These are phyloP conservation scores for Mycena floridula DNA, from an alignment of 768 basidiomycete genomes.

Conservation along the genomic window DNA sequence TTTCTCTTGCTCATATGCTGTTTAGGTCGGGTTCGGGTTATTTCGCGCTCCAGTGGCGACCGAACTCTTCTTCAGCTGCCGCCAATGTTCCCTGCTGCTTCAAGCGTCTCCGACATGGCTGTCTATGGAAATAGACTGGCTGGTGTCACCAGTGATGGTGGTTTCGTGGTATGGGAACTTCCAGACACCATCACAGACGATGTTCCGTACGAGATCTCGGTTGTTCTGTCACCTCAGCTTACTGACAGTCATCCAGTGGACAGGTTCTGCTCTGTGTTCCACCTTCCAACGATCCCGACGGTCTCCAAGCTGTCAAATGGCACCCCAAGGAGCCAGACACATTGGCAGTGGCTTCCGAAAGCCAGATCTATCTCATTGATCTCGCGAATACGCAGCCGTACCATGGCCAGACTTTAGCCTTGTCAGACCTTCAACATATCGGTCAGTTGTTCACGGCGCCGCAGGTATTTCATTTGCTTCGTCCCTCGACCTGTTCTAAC, in stretches of 20 bases:
- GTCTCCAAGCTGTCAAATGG: conserved; percentile 82
- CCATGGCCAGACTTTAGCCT: conserved; percentile 59
- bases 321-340: conserved; percentile 78
- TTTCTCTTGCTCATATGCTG: conserved; percentile 3
- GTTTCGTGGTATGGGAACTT: conserved; percentile 85
- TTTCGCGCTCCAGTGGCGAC: conserved; percentile 83
- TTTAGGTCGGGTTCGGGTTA: conserved; percentile 76
- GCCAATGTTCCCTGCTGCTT: conserved; percentile 47
- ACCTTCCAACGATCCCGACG: conserved; percentile 52
- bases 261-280: conserved; percentile 62
- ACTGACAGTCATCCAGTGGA: conserved; percentile 38
- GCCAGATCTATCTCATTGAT: conserved; percentile 72
- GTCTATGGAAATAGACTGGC: conserved; percentile 78
- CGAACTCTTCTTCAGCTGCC: conserved; percentile 80
- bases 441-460: conserved; percentile 62
- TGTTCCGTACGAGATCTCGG: conserved; percentile 56
- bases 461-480: conserved; percentile 44
- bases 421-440: conserved; percentile 64
- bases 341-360: conserved; percentile 78
- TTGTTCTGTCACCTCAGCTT: conserved; percentile 1
- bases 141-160: conserved; percentile 83
- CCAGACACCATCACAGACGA: conserved; percentile 82
- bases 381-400: conserved; percentile 55
- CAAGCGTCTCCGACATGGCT: conserved; percentile 81
- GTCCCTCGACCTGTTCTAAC: neutral